phyloP scores from a whole-genome alignment of 2,329 filamentous ascomycete genomes.

The Hypoxylon sp. region DNA sequence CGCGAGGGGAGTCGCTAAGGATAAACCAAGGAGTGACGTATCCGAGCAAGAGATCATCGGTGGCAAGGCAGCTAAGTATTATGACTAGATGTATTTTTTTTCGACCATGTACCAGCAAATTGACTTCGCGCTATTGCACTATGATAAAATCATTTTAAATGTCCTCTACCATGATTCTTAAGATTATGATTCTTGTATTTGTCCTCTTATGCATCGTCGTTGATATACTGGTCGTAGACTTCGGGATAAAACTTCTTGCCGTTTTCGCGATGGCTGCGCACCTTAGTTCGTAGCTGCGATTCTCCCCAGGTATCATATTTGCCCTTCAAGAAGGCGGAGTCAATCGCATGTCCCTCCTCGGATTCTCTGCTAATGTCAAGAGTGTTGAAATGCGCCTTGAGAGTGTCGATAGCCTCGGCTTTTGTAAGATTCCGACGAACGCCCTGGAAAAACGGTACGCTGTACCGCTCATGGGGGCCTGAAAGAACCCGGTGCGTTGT shows the following conservation, averaged over 20 bases:
- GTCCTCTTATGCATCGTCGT: constrained; percentile 54
- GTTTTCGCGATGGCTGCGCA: constrained; percentile 66
- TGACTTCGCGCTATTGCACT: neutral
- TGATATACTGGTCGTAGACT: constrained; percentile 64
- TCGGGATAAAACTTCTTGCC: constrained; percentile 63
- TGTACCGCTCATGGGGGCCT: constrained; percentile 57
- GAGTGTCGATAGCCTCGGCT: constrained; percentile 57
- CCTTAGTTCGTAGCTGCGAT: constrained; percentile 68
- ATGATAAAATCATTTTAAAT: neutral
- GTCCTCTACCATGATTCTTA: neutral
- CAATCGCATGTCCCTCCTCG: constrained; percentile 58
- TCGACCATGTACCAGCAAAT: neutral
- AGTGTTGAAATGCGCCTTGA: constrained; percentile 58
- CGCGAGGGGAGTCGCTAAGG: constrained; percentile 42
- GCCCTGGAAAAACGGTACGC: constrained; percentile 66
- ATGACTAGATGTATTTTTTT: constrained; percentile 47
- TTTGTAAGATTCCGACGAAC: constrained; percentile 64
- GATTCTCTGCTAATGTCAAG: constrained; percentile 51
- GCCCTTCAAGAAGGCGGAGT: constrained; percentile 65
- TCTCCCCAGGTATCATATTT: constrained; percentile 70
- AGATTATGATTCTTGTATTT: neutral
- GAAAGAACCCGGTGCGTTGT: constrained; percentile 64
- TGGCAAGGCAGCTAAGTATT: constrained; percentile 55
- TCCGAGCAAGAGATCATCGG: constrained; percentile 53
- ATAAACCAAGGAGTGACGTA: constrained; percentile 50